A percentile compares a stretch with the other conserved stretches of the same genome.
Evolutionary conservation across 2,329 filamentous ascomycete genomes (phyloP).

Genomic region (Exophiala dermatitidis): DNA sequence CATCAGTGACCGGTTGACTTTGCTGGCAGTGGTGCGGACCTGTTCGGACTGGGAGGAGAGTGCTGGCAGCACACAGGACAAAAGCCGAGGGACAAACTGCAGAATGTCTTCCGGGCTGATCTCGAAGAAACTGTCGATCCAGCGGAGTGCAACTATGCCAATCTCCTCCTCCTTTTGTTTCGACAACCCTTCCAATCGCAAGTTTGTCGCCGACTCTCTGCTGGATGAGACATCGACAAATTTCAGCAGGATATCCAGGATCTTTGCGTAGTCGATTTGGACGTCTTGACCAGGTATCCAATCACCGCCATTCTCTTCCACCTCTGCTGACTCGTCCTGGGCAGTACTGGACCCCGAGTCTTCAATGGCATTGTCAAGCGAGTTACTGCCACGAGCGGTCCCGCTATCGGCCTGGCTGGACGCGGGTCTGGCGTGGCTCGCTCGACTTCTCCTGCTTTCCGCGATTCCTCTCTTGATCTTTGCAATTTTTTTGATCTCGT

Average conservation of each 20-base stretch:
- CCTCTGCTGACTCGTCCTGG: slow-evolving; percentile 52
- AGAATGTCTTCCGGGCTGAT: slow-evolving; percentile 96
- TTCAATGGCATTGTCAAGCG: slow-evolving; percentile 29
- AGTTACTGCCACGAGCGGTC: slow-evolving; percentile 18
- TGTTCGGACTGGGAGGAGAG: slow-evolving; percentile 88
- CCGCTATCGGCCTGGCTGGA: slow-evolving; percentile 31
- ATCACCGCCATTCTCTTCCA: slow-evolving; percentile 68
- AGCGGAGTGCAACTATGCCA: slow-evolving; percentile 79
- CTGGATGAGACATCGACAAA: slow-evolving; percentile 57
- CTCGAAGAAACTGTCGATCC: slow-evolving; percentile 94
- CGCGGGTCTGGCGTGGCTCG: slow-evolving; percentile 11
- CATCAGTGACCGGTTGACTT: slow-evolving; percentile 86
- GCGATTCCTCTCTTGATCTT: slow-evolving; percentile 85
- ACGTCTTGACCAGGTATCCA: slow-evolving; percentile 98
- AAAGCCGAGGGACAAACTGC: slow-evolving; percentile 83
- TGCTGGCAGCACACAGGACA: slow-evolving; percentile 85
- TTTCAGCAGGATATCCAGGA: slow-evolving; percentile 82
- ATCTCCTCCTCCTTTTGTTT: slow-evolving; percentile 70
- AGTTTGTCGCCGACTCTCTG: slow-evolving; percentile 18
- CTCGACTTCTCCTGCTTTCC: slow-evolving; percentile 70
- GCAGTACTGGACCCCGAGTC: slow-evolving; percentile 40
- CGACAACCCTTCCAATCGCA: slow-evolving; percentile 27
- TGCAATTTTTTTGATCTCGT: slow-evolving; percentile 90
- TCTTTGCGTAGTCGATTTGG: slow-evolving; percentile 83
- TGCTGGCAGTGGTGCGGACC: slow-evolving; percentile 77